Conservation (phyloP, 805 yeast species). For the Vanderwaltozyma polyspora region DNA sequence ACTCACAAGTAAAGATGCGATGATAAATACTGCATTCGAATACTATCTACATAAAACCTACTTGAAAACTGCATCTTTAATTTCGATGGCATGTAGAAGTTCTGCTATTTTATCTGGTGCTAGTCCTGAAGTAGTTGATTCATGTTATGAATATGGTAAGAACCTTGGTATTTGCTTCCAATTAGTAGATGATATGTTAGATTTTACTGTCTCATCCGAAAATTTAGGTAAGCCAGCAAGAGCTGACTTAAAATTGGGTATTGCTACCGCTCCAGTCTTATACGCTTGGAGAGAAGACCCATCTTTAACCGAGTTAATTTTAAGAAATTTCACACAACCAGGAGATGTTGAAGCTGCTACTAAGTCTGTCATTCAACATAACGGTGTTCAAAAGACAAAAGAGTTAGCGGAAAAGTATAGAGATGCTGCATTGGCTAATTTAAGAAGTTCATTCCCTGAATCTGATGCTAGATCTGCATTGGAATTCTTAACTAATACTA, state of each 20-base stretch:
- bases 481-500: conserved; percentile 70
- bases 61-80: conserved; percentile 84
- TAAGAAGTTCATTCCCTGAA: conserved; percentile 62
- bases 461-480: conserved; percentile 84
- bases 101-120: conserved; percentile 90
- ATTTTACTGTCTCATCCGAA: conserved; percentile 78
- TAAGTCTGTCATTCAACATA: conserved; percentile 52
- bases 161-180: conserved; percentile 93
- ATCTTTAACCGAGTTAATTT: conserved; percentile 70
- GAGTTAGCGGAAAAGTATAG: conserved; percentile 71
- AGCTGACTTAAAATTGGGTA: conserved; percentile 85
- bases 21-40: conserved; percentile 84
- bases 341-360: conserved; percentile 85
- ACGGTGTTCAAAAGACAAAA: conserved; percentile 70
- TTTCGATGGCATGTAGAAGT: conserved; percentile 88
- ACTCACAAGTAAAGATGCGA: conserved; percentile 43
- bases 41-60: conserved; percentile 93
- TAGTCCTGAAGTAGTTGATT: conserved; percentile 60
- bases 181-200: conserved; percentile 90
- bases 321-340: conserved; percentile 64
- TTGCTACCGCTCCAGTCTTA: conserved; percentile 93
- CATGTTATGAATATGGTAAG: conserved; percentile 83
- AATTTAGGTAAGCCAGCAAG: conserved; percentile 92
- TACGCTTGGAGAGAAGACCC: conserved; percentile 90
- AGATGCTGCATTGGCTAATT: conserved; percentile 57